Base-by-base conservation (phyloP, 192 early-diverging fungal genomes). In the Coemansia sp. region DNA sequence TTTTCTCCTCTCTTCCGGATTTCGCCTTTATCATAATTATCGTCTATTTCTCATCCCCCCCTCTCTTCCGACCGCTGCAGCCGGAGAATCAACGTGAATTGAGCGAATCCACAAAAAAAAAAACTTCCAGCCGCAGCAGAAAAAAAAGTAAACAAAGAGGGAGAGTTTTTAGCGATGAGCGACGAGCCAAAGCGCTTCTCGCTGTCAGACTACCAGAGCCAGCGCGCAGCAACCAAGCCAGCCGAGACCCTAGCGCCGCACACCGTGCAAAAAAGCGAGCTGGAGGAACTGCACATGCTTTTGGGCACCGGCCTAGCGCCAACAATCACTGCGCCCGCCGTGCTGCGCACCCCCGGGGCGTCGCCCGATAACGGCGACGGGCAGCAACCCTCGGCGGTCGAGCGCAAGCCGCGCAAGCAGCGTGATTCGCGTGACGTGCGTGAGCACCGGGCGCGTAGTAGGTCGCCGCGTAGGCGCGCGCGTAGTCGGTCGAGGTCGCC, bases 281-380 rank as follows among this genome's bases (percentile, higher is more conserved):
- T 78, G 15, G 75, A 78, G 52, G 75, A 81, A 67, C 71, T 78
- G 50, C 67, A 71, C 49, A 63, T 80, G 71, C 70, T 81, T 9
- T 42, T 78, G 51, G 66, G 70, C 50, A 73, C 76, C 9, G 67
- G 69, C n/a, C n/a, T n/a, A n/a, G n/a, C n/a, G n/a, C n/a, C n/a
- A n/a, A n/a, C n/a, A 9, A 14, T 37, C 19, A 41, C 25, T 52
- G 42, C 33, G 22, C 46, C 33, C 33, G 43, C 11, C 24, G 24
- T 71, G n/a, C 58, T 64, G 48, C 75, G 69, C 39, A 65, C 64
- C 5, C 69, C 75, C n/a, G 75, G 75, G 15, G 68, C 68, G 8
- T 77, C 73, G 23, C 73, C 73, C 14, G 54, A 69, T 11, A 50
- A 49, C 45, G 37, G 48, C 50, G 55, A 52, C 13, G 38, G 27